A percentile compares a stretch with the other conserved stretches of the same genome.
Evolutionary conservation across 148 eudicot genomes (phyloP).

Genomic region (Silene latifolia): DNA sequence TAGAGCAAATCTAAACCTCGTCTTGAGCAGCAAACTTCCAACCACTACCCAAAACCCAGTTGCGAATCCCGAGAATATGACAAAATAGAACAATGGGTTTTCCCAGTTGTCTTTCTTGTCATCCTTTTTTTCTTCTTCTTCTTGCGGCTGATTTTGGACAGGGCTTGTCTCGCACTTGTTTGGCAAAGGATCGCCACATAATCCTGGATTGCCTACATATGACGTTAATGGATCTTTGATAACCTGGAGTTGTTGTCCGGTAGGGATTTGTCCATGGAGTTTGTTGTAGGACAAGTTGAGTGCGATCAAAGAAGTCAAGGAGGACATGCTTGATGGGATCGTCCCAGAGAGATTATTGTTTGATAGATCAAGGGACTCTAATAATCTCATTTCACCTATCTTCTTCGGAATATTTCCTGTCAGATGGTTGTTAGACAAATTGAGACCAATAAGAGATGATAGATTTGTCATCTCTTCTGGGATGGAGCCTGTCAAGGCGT

Average conservation of each 20-base stretch:
- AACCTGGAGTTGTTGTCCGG: conserved; percentile 21
- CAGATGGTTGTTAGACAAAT: conserved; percentile 24
- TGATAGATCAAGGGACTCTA: no score
- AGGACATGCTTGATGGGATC: conserved; percentile 37
- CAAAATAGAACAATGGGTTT: conserved; percentile 18
- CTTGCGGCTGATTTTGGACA: background rate
- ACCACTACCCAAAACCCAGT: conserved; percentile 39
- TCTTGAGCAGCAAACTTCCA: conserved; percentile 23
- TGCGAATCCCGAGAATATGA: conserved; percentile 22
- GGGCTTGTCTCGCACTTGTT: conserved; percentile 17
- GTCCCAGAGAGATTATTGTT: no score
- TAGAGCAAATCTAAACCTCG: conserved; percentile 20
- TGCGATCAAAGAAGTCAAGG: conserved; percentile 16
- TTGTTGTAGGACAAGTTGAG: conserved; percentile 33
- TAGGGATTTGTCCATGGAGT: conserved; percentile 33
- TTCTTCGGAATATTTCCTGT: conserved; percentile 21
- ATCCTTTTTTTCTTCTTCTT: background rate
- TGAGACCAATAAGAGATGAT: conserved; percentile 8
- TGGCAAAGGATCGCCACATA: conserved; percentile 42
- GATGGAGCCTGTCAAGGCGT: conserved; percentile 34
- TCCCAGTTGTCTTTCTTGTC: conserved; percentile 3
- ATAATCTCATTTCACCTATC: conserved; percentile 16
- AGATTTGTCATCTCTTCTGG: conserved; percentile 35
- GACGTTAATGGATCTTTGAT: conserved; percentile 33
- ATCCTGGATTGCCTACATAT: conserved; percentile 27